phyloP scores from a whole-genome alignment of 352 stramenopile species.

The Globisporangium paddicum region DNA sequence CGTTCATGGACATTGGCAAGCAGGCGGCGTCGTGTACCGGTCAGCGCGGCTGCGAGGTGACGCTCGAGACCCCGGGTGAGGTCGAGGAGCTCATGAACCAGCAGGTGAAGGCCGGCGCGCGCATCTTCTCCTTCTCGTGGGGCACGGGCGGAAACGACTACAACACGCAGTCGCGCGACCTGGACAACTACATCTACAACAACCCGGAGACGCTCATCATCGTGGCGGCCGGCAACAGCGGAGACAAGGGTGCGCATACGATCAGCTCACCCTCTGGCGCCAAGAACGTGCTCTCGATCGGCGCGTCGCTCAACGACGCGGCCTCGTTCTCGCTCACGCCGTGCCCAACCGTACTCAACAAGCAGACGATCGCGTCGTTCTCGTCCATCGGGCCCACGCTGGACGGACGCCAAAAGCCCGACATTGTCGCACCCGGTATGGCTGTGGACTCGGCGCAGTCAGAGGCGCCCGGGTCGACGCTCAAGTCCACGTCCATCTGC shows the following conservation, averaged over 20 bases:
- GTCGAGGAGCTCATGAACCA: conserved; percentile 48
- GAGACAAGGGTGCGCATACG: conserved; percentile 61
- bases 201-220: conserved; percentile 86
- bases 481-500: conserved; percentile 52
- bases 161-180: conserved; percentile 69
- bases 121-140: conserved; percentile 86
- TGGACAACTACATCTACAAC: conserved; percentile 80
- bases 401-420: conserved; percentile 84
- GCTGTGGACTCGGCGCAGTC: conserved; percentile 71
- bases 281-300: conserved; percentile 85
- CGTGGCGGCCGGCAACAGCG: conserved; percentile 88
- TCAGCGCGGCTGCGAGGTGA: conserved; percentile 44
- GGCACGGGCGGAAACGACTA: conserved; percentile 75
- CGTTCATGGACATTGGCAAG: conserved; percentile 88
- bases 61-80: conserved; percentile 67
- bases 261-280: conserved; percentile 80
- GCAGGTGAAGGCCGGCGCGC: conserved; percentile 66
- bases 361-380: conserved; percentile 76
- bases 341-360: conserved; percentile 62
- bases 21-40: conserved; percentile 38
- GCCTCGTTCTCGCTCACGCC: conserved; percentile 37
- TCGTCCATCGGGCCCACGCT: conserved; percentile 77
- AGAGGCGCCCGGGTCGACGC: conserved; percentile 41
- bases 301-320: conserved; percentile 66
- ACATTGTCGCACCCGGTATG: conserved; percentile 85